These are phyloP conservation scores for Vachellia collinsii DNA, from an alignment of 306 rosid genomes.

Conservation along the genomic window DNA sequence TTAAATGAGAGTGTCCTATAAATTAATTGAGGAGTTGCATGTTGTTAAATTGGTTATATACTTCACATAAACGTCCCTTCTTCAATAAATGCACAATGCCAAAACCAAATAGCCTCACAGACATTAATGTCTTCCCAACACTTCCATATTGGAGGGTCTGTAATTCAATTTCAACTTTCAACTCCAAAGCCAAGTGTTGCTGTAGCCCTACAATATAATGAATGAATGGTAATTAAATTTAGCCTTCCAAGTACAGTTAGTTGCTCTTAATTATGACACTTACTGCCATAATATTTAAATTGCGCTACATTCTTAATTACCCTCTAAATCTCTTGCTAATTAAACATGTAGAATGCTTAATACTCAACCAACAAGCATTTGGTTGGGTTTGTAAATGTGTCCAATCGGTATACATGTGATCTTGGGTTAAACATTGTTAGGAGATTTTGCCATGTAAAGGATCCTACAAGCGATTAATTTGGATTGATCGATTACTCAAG, in stretches of 20 bases:
- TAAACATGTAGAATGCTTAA: no score
- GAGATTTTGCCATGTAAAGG: no score
- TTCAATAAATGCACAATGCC: neutral
- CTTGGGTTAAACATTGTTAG: no score
- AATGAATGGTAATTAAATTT: neutral
- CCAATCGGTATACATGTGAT: no score
- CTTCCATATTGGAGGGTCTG: neutral
- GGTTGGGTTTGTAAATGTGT: no score
- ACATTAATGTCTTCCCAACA: neutral
- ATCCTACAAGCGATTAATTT: no score
- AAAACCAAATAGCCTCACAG: neutral
- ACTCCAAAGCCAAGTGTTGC: neutral
- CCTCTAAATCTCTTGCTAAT: no score
- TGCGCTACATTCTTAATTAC: no score
- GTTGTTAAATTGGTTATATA: neutral
- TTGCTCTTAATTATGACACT: neutral
- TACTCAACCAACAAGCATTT: neutral
- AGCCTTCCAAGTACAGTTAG: neutral
- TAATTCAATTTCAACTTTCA: neutral
- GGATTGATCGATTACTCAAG: no score
- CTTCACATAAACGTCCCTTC: constrained; percentile 16
- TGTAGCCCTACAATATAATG: neutral
- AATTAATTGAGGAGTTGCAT: constrained; percentile 15
- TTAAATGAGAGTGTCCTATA: constrained; percentile 33
- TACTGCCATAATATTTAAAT: neutral